Conservation (phyloP, 2,329 filamentous ascomycete species). For the Leptographium radiaticola region DNA sequence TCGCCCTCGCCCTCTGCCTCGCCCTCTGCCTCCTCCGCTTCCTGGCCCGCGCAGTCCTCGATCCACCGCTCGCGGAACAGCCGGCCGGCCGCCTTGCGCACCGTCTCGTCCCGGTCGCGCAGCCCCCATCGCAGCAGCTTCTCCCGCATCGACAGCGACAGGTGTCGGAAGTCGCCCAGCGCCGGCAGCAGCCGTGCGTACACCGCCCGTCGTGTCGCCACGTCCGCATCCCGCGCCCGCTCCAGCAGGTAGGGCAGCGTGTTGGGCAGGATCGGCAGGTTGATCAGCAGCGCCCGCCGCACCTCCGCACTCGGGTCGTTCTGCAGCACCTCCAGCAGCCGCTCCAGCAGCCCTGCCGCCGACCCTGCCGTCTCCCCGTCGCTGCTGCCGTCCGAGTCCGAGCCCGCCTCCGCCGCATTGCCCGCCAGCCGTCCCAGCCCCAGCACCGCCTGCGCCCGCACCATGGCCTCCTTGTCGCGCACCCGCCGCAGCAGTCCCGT, state of each 20-base stretch:
- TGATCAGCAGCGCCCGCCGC: conserved; percentile 72
- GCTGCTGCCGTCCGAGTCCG: conserved; percentile 52
- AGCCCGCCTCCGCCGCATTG: conserved; percentile 59
- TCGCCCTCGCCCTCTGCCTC: conserved; percentile 33
- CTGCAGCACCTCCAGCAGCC: conserved; percentile 76
- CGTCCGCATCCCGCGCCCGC: conserved; percentile 77
- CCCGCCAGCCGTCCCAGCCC: conserved; percentile 77
- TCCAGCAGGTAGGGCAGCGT: conserved; percentile 84
- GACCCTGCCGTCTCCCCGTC: conserved; percentile 51
- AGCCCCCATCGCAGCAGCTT: conserved; percentile 92
- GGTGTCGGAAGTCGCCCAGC: conserved; percentile 83
- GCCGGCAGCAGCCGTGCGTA: conserved; percentile 80
- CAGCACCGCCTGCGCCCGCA: conserved; percentile 82
- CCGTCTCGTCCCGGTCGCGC: conserved; percentile 84
- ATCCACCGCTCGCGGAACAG: conserved; percentile 96
- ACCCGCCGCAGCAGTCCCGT: conserved; percentile 72
- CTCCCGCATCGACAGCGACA: conserved; percentile 88
- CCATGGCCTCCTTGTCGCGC: conserved; percentile 85
- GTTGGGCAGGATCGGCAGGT: conserved; percentile 71
- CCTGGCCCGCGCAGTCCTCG: conserved; percentile 70
- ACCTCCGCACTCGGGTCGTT: conserved; percentile 94
- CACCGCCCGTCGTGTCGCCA: conserved; percentile 68
- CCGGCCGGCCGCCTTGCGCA: conserved; percentile 79
- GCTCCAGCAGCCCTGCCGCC: conserved; percentile 60
- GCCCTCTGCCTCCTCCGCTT: conserved; percentile 27